phyloP scores from a whole-genome alignment of 2,329 filamentous ascomycete species.

The Alternaria viburni region DNA sequence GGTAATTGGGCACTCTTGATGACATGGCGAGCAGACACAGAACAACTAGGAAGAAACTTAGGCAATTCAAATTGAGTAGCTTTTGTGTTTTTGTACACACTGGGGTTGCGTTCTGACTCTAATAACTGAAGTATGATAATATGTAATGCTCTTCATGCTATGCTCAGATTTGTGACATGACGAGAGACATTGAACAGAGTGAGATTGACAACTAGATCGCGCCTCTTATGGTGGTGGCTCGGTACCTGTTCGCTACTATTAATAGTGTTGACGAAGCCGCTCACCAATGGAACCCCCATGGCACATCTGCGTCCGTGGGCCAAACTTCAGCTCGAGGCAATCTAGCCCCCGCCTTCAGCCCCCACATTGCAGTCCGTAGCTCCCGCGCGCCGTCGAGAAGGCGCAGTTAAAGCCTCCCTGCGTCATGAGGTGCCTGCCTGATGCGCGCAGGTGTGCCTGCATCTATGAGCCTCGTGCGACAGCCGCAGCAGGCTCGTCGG shows the following conservation, averaged over 20 bases:
- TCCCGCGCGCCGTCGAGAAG: conserved; percentile 1
- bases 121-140: background rate
- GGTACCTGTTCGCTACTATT: background rate
- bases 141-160: background rate
- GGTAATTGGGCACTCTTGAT: background rate
- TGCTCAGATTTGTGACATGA: background rate
- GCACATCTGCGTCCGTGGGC: background rate
- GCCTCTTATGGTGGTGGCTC: background rate
- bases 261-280: background rate
- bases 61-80: background rate
- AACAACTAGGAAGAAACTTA: background rate
- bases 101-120: background rate
- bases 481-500: background rate
- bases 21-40: background rate
- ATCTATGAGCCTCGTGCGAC: conserved; percentile 7
- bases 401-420: background rate
- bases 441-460: background rate
- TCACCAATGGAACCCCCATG: conserved; percentile 4
- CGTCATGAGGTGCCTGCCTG: conserved; percentile 1
- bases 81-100: background rate
- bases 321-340: background rate
- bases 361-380: conserved; percentile 2
- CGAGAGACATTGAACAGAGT: background rate
- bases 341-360: conserved; percentile 8
- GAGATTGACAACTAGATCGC: background rate